Evolutionary conservation across 805 yeast genomes (phyloP).

Genomic region (Schwanniomyces sp.): DNA sequence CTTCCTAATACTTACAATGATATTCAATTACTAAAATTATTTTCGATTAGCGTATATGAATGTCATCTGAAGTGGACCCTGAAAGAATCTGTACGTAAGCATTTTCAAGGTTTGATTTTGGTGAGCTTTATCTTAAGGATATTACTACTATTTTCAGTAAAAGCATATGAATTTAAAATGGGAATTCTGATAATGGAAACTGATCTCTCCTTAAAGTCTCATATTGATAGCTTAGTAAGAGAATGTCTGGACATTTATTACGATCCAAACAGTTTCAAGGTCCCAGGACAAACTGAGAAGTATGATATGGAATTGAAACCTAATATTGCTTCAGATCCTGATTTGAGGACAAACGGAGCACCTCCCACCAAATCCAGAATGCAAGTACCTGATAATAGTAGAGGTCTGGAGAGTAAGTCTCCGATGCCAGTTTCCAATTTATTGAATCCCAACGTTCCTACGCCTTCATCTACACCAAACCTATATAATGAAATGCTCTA

Average conservation of each 20-base stretch:
- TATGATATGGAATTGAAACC: neutral
- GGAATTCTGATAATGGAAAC: conserved; percentile 10
- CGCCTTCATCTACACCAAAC: neutral
- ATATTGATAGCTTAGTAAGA: conserved; percentile 14
- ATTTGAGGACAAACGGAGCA: neutral
- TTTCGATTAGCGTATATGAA: conserved; percentile 2
- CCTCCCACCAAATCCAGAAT: neutral
- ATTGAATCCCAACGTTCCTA: neutral
- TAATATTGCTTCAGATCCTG: neutral
- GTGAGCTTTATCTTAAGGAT: conserved; percentile 12
- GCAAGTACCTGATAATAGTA: neutral
- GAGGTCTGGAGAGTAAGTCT: neutral
- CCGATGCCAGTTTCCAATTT: neutral
- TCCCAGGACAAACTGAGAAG: neutral
- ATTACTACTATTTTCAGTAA: conserved; percentile 18
- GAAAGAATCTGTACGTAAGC: neutral
- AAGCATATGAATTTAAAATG: conserved; percentile 15
- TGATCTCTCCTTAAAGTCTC: conserved; percentile 14
- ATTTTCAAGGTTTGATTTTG: neutral
- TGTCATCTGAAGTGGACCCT: neutral
- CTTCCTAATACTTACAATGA: conserved; percentile 26
- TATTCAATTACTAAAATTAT: conserved; percentile 26
- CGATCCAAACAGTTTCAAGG: conserved; percentile 4
- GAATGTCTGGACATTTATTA: conserved; percentile 16
- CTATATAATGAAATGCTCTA: neutral